Evolutionary conservation across 495 filamentous ascomycete genomes (phyloP).

Genomic region (Penicillium coffeae): DNA sequence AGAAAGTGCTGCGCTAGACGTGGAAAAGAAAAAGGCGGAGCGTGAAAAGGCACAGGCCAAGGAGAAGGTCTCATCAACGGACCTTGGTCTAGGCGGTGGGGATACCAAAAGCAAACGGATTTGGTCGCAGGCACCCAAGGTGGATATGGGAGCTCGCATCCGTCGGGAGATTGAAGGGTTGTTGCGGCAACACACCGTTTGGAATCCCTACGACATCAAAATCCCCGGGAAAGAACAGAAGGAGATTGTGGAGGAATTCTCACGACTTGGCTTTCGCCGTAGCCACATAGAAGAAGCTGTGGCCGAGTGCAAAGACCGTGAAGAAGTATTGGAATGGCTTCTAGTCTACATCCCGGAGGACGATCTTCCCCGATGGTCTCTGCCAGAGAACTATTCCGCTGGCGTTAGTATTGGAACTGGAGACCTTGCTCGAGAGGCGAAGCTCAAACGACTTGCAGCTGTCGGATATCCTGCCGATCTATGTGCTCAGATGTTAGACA

Average conservation of each 20-base stretch:
- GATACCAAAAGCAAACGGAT: conserved; percentile 51
- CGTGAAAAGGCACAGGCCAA: conserved; percentile 59
- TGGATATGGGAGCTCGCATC: conserved; percentile 83
- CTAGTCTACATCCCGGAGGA: conserved; percentile 96
- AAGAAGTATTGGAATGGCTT: conserved; percentile 90
- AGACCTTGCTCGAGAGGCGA: conserved; percentile 72
- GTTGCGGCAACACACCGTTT: conserved; percentile 69
- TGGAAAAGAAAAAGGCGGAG: conserved; percentile 68
- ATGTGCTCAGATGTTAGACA: conserved; percentile 69
- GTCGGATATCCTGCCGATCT: conserved; percentile 83
- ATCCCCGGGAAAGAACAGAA: conserved; percentile 55
- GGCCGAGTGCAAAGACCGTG: conserved; percentile 81
- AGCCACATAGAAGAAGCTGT: conserved; percentile 89
- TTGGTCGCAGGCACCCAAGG: conserved; percentile 81
- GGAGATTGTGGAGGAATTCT: conserved; percentile 68
- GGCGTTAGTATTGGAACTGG: conserved; percentile 79
- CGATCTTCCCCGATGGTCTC: conserved; percentile 81
- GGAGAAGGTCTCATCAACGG: conserved; percentile 49
- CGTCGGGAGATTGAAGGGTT: conserved; percentile 73
- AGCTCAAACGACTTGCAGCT: conserved; percentile 74
- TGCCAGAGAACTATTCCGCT: conserved; percentile 85
- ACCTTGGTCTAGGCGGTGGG: conserved; percentile 32
- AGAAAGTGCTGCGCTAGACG: conserved; percentile 65
- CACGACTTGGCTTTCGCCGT: conserved; percentile 71
- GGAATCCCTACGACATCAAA: conserved; percentile 74